These are phyloP conservation scores for Leptographium flavum DNA, from an alignment of 2,329 filamentous ascomycete species.

Conservation along the genomic window DNA sequence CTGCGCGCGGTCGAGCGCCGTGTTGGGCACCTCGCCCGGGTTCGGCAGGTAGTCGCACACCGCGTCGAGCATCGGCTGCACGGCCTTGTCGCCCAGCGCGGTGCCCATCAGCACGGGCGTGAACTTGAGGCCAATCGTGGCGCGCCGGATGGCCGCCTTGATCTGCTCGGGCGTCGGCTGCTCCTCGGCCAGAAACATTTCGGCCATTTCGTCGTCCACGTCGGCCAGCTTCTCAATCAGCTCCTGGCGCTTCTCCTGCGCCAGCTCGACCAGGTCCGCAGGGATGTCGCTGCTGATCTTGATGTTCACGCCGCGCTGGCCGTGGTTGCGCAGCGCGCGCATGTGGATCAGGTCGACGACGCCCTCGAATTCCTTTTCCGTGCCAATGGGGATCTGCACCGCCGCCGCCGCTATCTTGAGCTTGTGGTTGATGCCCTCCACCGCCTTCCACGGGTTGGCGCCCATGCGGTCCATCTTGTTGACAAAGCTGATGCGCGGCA, in stretches of 20 bases:
- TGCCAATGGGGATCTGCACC: constrained; percentile 85
- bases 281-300: constrained; percentile 69
- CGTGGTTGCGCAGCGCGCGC: constrained; percentile 88
- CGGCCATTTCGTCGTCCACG: constrained; percentile 94
- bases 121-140: constrained; percentile 83
- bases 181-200: constrained; percentile 80
- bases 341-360: constrained; percentile 87
- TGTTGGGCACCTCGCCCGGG: constrained; percentile 75
- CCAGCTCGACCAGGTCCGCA: constrained; percentile 60
- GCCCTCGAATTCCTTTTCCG: constrained; percentile 81
- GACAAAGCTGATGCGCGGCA: constrained; percentile 88
- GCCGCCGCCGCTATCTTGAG: constrained; percentile 86
- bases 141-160: constrained; percentile 78
- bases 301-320: constrained; percentile 64
- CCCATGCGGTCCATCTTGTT: constrained; percentile 99
- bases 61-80: constrained; percentile 90
- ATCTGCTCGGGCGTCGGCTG: constrained; percentile 71
- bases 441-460: constrained; percentile 91
- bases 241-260: constrained; percentile 66
- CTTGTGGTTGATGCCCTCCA: constrained; percentile 96
- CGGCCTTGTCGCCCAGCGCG: constrained; percentile 82
- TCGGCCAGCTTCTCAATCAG: constrained; percentile 93
- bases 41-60: constrained; percentile 95
- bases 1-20: constrained; percentile 71
- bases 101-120: constrained; percentile 94